These are phyloP conservation scores for Pythium sukuiense DNA, from an alignment of 352 stramenopile species.

Conservation along the genomic window DNA sequence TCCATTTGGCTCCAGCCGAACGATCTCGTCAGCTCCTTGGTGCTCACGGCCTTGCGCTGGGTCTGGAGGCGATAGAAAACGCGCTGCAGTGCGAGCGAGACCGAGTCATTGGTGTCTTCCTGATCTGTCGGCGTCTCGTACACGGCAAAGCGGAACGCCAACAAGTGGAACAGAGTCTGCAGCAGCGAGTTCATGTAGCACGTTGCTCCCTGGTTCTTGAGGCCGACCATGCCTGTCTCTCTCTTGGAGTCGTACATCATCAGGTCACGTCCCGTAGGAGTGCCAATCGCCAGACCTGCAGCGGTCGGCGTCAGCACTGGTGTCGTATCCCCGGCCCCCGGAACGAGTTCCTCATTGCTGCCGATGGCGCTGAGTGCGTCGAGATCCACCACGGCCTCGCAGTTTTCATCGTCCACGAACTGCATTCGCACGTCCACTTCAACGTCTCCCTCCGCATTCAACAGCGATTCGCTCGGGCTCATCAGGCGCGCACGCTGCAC, in stretches of 20 bases:
- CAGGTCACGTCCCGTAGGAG: slow-evolving; percentile 30
- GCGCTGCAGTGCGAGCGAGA: slow-evolving; percentile 79
- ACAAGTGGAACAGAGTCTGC: slow-evolving; percentile 90
- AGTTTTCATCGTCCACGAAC: slow-evolving; percentile 20
- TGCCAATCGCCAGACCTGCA: neutral
- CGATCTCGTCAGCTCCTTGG: slow-evolving; percentile 90
- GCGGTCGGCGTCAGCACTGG: slow-evolving; percentile 24
- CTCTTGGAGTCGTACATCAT: slow-evolving; percentile 71
- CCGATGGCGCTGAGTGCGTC: slow-evolving; percentile 27
- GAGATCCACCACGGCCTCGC: slow-evolving; percentile 16
- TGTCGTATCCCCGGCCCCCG: slow-evolving; percentile 8
- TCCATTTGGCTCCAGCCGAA: slow-evolving; percentile 93
- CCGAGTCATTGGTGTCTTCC: slow-evolving; percentile 84
- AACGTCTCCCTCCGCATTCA: slow-evolving; percentile 45
- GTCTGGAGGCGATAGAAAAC: slow-evolving; percentile 86
- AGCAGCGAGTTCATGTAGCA: slow-evolving; percentile 95
- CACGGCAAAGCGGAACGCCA: slow-evolving; percentile 82
- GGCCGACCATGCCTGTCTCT: slow-evolving; percentile 85
- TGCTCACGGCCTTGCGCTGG: slow-evolving; percentile 80
- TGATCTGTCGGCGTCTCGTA: slow-evolving; percentile 76
- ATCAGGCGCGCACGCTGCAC: slow-evolving; percentile 43
- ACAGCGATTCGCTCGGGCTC: slow-evolving; percentile 44
- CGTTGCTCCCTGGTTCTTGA: slow-evolving; percentile 91
- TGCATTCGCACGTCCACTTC: slow-evolving; percentile 52
- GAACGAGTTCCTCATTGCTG: slow-evolving; percentile 23